phyloP scores from a whole-genome alignment of 352 stramenopile genomes.

The Phytophthora rubi region DNA sequence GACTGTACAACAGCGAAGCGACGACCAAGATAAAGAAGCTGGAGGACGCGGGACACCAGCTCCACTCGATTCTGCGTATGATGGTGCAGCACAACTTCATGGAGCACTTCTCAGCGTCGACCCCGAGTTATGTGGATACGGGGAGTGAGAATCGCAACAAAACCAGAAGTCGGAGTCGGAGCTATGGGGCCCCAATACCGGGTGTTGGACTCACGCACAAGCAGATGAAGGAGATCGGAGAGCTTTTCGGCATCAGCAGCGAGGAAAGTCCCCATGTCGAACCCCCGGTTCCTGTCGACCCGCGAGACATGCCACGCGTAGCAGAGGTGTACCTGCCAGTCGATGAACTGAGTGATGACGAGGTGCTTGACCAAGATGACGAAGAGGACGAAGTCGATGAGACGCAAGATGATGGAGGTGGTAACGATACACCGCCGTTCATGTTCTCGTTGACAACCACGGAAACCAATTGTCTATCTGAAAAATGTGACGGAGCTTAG shows the following conservation, averaged over 20 bases:
- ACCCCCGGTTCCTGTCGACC: conserved; percentile 17
- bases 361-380: conserved; percentile 17
- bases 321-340: conserved; percentile 42
- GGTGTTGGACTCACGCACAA: conserved; percentile 44
- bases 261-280: conserved; percentile 25
- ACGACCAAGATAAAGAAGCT: conserved; percentile 64
- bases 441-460: conserved; percentile 36
- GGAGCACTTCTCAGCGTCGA: conserved; percentile 56
- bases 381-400: conserved; percentile 25
- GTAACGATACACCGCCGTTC: conserved; percentile 19
- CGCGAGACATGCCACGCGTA: conserved; percentile 37
- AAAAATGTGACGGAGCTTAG: conserved; percentile 8
- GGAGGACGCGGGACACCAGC: conserved; percentile 62
- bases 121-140: conserved; percentile 21
- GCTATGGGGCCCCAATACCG: conserved; percentile 22
- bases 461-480: conserved; percentile 4
- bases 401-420: conserved; percentile 5
- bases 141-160: conserved; percentile 27
- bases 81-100: conserved; percentile 78
- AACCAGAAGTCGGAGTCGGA: conserved; percentile 33
- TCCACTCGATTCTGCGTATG: conserved; percentile 62
- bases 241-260: conserved; percentile 56
- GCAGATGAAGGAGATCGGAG: conserved; percentile 58
- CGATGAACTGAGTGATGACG: conserved; percentile 39
- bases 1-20: conserved; percentile 58